These are phyloP conservation scores for Staphylotrichum longicolle DNA, from an alignment of 495 filamentous ascomycete species.

Conservation along the genomic window DNA sequence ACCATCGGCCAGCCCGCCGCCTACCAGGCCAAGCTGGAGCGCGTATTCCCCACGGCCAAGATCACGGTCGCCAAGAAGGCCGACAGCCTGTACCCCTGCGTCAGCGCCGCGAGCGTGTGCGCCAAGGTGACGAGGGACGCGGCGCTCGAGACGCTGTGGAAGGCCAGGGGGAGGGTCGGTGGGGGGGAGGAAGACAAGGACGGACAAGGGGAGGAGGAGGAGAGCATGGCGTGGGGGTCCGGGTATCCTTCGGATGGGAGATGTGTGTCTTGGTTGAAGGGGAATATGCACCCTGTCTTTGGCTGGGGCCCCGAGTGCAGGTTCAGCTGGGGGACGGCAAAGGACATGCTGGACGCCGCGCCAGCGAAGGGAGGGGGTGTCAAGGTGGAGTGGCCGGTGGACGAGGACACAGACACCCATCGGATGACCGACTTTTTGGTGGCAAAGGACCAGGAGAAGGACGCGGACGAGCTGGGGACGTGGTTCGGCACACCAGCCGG, in stretches of 20 bases:
- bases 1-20: conserved; percentile 79
- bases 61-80: conserved; percentile 97
- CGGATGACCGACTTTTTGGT: conserved; percentile 73
- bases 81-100: conserved; percentile 87
- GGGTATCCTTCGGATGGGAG: conserved; percentile 90
- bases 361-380: conserved; percentile 49
- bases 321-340: conserved; percentile 94
- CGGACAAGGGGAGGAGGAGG: conserved; percentile 11
- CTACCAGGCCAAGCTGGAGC: conserved; percentile 82
- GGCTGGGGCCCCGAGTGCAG: conserved; percentile 91
- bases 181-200: conserved; percentile 17
- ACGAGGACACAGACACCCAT: conserved; percentile 58
- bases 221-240: conserved; percentile 66
- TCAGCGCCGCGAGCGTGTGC: conserved; percentile 88
- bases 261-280: conserved; percentile 75
- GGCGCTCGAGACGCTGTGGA: conserved; percentile 64
- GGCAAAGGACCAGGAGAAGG: conserved; percentile 39
- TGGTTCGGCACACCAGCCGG: conserved; percentile 65
- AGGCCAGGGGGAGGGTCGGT: conserved; percentile 19
- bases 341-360: conserved; percentile 78
- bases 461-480: conserved; percentile 53
- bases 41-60: conserved; percentile 72
- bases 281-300: conserved; percentile 88
- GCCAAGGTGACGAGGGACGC: conserved; percentile 95
- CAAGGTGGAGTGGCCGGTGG: conserved; percentile 80